Evolutionary conservation across 2,329 filamentous ascomycete species (phyloP).

Genomic region (Aspergillus melleus): DNA sequence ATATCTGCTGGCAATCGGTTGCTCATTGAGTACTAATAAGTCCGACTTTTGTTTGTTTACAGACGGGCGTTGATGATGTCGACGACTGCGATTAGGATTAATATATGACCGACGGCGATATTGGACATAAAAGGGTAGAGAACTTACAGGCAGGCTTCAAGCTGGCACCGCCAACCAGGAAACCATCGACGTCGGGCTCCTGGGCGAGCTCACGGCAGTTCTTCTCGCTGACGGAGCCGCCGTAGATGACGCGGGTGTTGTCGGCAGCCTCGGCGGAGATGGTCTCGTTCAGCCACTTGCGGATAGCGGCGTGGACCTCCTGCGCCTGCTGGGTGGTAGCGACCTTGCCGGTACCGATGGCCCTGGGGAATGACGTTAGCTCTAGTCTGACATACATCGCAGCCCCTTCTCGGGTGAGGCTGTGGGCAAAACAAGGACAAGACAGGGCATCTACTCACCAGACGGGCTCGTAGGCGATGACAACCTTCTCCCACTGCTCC

Average conservation of each 20-base stretch:
- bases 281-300: conserved; percentile 75
- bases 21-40: not conserved
- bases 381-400: conserved; percentile 1
- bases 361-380: conserved; percentile 41
- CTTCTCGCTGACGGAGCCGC: conserved; percentile 95
- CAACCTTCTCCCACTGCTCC: conserved; percentile 89
- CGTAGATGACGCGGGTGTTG: conserved; percentile 91
- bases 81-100: conserved; percentile 49
- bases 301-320: conserved; percentile 90
- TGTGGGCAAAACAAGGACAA: not conserved
- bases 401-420: not conserved
- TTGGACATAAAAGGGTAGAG: conserved; percentile 2
- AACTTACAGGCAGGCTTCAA: conserved; percentile 90
- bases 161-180: conserved; percentile 93
- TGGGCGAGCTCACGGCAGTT: conserved; percentile 92
- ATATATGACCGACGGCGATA: conserved; percentile 16
- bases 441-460: conserved; percentile 62
- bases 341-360: conserved; percentile 88
- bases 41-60: conserved; percentile 28
- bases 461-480: conserved; percentile 98
- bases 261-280: conserved; percentile 78
- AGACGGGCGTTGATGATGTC: conserved; percentile 68
- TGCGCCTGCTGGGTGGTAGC: conserved; percentile 87
- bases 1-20: not conserved
- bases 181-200: conserved; percentile 94